A percentile compares a stretch with the other conserved stretches of the same genome.
phyloP scores from a whole-genome alignment of 1,284 basidiomycete species.

The Sporisorium sorghi region DNA sequence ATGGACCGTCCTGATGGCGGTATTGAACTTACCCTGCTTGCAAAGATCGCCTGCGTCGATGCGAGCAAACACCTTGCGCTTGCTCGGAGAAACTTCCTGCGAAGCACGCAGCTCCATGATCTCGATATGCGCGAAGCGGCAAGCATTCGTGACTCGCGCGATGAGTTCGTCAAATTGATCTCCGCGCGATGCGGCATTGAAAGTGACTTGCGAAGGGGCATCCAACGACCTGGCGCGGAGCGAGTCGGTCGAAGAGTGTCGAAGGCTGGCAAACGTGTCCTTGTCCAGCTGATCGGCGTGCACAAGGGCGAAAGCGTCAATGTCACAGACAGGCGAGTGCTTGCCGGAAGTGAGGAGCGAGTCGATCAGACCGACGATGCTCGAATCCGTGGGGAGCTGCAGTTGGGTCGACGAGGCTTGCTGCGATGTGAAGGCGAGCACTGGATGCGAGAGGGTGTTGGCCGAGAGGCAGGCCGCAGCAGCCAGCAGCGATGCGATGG shows the following conservation, averaged over 20 bases:
- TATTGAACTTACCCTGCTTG: slow-evolving; percentile 21
- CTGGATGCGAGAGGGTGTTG: slow-evolving; percentile 18
- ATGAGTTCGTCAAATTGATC: neutral
- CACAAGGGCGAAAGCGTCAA: slow-evolving; percentile 35
- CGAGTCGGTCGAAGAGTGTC: slow-evolving; percentile 32
- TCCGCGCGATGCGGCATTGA: slow-evolving; percentile 10
- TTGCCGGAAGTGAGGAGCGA: slow-evolving; percentile 23
- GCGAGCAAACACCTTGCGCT: neutral
- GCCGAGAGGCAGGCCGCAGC: slow-evolving; percentile 35
- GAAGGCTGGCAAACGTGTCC: slow-evolving; percentile 30
- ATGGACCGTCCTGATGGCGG: neutral
- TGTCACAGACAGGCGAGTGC: slow-evolving; percentile 22
- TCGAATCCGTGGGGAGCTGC: slow-evolving; percentile 22
- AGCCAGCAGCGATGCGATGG: slow-evolving; percentile 28
- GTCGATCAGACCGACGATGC: slow-evolving; percentile 20
- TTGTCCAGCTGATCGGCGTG: slow-evolving; percentile 18
- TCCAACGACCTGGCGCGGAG: slow-evolving; percentile 36
- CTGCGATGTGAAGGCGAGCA: slow-evolving; percentile 44
- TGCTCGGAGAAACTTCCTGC: neutral
- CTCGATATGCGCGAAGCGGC: neutral
- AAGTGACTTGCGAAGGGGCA: slow-evolving; percentile 48
- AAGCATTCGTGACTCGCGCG: neutral
- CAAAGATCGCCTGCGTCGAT: slow-evolving; percentile 19
- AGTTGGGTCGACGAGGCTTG: slow-evolving; percentile 22
- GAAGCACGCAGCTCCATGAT: neutral